Conservation (phyloP, 768 basidiomycete species). For the Russula sp. region DNA sequence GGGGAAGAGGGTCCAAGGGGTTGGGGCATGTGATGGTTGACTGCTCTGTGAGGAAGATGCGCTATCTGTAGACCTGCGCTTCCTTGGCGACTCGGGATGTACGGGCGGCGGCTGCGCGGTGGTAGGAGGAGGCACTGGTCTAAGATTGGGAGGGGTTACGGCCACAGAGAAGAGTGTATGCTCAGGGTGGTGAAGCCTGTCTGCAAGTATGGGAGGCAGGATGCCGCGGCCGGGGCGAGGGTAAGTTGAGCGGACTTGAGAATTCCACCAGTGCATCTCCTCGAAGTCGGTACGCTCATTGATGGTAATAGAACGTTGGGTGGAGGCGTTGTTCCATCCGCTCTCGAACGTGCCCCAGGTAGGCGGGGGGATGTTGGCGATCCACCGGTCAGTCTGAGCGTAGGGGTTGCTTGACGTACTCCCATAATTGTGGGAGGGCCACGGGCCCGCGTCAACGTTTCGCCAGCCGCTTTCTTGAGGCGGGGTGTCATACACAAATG, state of each 20-base stretch:
- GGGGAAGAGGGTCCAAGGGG: constrained; percentile 33
- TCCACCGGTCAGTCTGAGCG: constrained; percentile 18
- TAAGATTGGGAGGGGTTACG: constrained; percentile 33
- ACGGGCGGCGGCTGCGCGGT: constrained; percentile 25
- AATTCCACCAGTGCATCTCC: constrained; percentile 68
- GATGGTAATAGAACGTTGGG: constrained; percentile 39
- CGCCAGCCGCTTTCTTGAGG: constrained; percentile 13
- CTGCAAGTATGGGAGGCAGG: constrained; percentile 60
- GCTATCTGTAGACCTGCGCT: constrained; percentile 8
- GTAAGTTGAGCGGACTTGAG: constrained; percentile 37
- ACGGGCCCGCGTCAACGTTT: not conserved
- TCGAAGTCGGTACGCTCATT: constrained; percentile 56
- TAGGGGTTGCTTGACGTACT: constrained; percentile 9
- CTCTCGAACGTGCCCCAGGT: constrained; percentile 13
- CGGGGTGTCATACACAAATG: constrained; percentile 17
- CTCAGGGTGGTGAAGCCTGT: constrained; percentile 63
- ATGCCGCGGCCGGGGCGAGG: constrained; percentile 66
- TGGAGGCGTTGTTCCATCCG: constrained; percentile 19
- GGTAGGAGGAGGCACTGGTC: constrained; percentile 25
- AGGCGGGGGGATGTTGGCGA: constrained; percentile 7
- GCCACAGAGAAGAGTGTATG: constrained; percentile 65
- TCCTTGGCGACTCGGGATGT: constrained; percentile 7
- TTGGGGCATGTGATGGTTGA: constrained; percentile 23
- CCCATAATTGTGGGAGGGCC: constrained; percentile 15
- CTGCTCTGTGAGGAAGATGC: constrained; percentile 18